A percentile compares a stretch with the other conserved stretches of the same genome.
Evolutionary conservation across 495 filamentous ascomycete genomes (phyloP).

Genomic region (Pyrenula aspistea): DNA sequence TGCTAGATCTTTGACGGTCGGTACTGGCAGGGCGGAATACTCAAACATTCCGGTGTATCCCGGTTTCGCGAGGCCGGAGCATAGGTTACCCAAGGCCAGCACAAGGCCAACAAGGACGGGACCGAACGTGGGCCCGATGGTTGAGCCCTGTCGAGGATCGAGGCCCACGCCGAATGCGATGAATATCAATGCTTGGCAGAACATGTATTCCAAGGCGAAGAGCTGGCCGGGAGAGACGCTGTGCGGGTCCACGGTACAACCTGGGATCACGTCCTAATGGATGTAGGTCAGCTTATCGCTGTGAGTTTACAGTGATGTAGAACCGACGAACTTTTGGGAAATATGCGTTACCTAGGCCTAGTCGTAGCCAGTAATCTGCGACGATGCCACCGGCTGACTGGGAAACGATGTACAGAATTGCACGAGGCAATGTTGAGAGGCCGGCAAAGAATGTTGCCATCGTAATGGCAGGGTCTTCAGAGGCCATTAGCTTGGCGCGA

Average conservation of each 20-base stretch:
- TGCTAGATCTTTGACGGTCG: too few relatives aligned
- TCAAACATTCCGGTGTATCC: neutral
- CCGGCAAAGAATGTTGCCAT: constrained; percentile 38
- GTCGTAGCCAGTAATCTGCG: constrained; percentile 17
- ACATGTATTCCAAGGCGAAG: constrained; percentile 31
- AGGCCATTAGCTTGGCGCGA: neutral
- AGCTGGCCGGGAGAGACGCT: constrained; percentile 14
- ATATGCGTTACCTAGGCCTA: neutral
- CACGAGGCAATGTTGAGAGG: constrained; percentile 33
- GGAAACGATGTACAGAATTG: constrained; percentile 28
- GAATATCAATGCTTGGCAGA: constrained; percentile 27
- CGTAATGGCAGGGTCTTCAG: constrained; percentile 35
- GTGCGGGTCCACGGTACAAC: constrained; percentile 4
- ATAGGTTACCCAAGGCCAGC: constrained; percentile 12
- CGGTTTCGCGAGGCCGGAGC: neutral
- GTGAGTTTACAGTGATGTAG: neutral
- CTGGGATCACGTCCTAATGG: constrained; percentile 3
- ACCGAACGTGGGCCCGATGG: constrained; percentile 37
- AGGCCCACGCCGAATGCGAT: constrained; percentile 40
- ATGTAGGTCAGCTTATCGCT: neutral
- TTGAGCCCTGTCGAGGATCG: constrained; percentile 37
- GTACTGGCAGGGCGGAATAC: neutral
- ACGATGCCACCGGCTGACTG: constrained; percentile 31
- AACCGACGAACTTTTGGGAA: neutral
- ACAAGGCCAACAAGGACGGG: constrained; percentile 40